phyloP scores from a whole-genome alignment of 2,329 filamentous ascomycete species.

The Alternaria gansuensis region DNA sequence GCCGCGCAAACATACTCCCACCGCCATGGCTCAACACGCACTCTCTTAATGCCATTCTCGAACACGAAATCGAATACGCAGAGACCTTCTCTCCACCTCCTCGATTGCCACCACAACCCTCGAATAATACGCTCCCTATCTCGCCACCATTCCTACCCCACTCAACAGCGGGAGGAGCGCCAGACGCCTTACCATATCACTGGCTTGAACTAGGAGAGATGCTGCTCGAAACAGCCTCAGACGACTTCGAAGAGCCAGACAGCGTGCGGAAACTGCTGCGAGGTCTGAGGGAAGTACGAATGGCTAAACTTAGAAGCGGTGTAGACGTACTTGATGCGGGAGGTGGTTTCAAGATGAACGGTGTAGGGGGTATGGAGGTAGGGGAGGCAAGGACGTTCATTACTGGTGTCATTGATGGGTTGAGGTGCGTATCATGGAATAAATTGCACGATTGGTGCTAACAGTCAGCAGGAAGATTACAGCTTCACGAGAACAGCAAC shows the following conservation, averaged over 20 bases:
- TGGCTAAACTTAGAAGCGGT: conserved; percentile 84
- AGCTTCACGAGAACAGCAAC: conserved; percentile 77
- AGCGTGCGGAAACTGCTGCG: conserved; percentile 77
- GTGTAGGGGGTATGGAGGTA: conserved; percentile 92
- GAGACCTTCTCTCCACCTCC: conserved; percentile 79
- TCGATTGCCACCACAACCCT: conserved; percentile 69
- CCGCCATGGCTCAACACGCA: conserved; percentile 86
- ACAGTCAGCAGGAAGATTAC: conserved; percentile 72
- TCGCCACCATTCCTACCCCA: conserved; percentile 79
- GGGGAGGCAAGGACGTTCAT: conserved; percentile 87
- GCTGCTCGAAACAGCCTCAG: conserved; percentile 81
- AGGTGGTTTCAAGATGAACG: conserved; percentile 76
- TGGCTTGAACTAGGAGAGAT: conserved; percentile 93
- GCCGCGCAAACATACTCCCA: conserved; percentile 89
- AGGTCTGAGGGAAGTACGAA: conserved; percentile 85
- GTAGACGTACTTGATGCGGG: conserved; percentile 75
- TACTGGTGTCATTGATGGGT: conserved; percentile 83
- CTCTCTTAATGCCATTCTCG: conserved; percentile 78
- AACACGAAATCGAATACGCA: conserved; percentile 78
- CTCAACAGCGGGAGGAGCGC: conserved; percentile 73
- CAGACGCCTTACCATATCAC: conserved; percentile 84
- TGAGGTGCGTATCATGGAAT: conserved; percentile 60
- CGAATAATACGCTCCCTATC: conserved; percentile 49
- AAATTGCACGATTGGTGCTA: conserved; percentile 5
- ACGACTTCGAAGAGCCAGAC: conserved; percentile 80